Base-by-base conservation (phyloP, 495 filamentous ascomycete species). In the Hyaloscypha variabilis region DNA sequence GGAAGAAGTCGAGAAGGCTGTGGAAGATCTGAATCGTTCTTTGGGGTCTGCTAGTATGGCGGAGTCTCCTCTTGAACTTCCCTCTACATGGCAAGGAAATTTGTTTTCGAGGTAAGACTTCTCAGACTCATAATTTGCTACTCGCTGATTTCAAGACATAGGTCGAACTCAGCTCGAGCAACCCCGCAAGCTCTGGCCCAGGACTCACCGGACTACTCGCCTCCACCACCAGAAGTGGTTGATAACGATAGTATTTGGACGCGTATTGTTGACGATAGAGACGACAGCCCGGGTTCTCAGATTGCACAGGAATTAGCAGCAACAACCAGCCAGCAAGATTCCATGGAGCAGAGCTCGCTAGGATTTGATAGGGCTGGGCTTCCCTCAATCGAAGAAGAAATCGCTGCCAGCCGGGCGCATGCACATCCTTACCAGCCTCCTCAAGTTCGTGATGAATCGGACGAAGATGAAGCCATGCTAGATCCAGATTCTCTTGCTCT, bases 211-310 rank as follows among this genome's bases (percentile, higher is more conserved):
- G 59, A 52, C 2, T 64, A 68, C 23, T 23, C 13, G 28, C 66
- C 66, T n/a, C 53, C 65, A 1, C 60, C 60, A 30, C 60, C 60
- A 21, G 19, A 1, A 23, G 19, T n/a, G 1, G 24, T 13, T n/a
- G 57, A 58, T 46, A 21, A 39, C 31, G 29, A 34, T 0, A 30
- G 11, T 57, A 30, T n/a, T 4, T 61, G 49, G 58, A 24, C 50
- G 3, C 36, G 25, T 10, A 24, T 23, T 21, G 36, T 23, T 21
- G 36, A 52, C n/a, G 30, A 51, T 26, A 1, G 17, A 29, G 26
- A 31, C 14, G 61, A 68, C 28, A 68, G 66, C 25, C 66, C 66
- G 24, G 66, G 57, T 30, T 68, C 56, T 1, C 66, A 68, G 49
- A 63, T 68, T n/a, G 36, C 31, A 13, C 54, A 68, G 26, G 66